Evolutionary conservation across 768 basidiomycete species (phyloP), one percentile per base, ranked within the genome.

Genomic region (Lactarius pseudohatsudake): DNA sequence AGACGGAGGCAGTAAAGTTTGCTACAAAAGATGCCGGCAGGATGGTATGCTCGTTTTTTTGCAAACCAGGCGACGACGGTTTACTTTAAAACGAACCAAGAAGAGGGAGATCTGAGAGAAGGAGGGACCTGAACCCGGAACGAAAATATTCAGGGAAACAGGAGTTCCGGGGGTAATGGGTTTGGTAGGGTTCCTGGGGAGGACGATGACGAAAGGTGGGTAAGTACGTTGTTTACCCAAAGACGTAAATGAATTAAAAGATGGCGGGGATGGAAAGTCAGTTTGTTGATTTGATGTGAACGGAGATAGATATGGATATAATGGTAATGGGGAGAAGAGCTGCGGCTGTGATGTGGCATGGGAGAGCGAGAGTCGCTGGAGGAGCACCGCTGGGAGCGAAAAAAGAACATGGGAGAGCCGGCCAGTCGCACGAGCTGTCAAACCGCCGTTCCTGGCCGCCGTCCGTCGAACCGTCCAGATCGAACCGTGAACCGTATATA

Each of bases 321-420:
- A 66, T 66, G 57, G 65, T 22, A 64, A 53, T 53, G 50, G 50
- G 26, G 50, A 26, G 66, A 63, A 64, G 61, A 64, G 62, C 57
- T 63, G 62, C 62, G 66, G 66, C 66, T 64, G 66, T 67, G 66
- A 67, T 67, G 66, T 67, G 66, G 66, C 66, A 67, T 67, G 66
- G 66, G 66, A 67, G 66, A 59, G 58, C 62, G 66, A 67, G 61
- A 62, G 57, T 62, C 65, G 65, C 65, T 66, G 40, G 57, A 62
- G 61, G 58, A 62, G 65, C 47, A 66, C 60, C 60, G 65, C 45
- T 28, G 57, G 57, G 56, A 66, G 65, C 61, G 65, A 62, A 66
- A 66, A 66, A 66, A 66, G 65, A 66, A 66, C 62, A 43, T 66
- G 65, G 30, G 11, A 61, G 65, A 58, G 61, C 66, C 66, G 62